Conservation (phyloP, 164 flowering plant genomes). For the Cinnamomum micranthum region DNA sequence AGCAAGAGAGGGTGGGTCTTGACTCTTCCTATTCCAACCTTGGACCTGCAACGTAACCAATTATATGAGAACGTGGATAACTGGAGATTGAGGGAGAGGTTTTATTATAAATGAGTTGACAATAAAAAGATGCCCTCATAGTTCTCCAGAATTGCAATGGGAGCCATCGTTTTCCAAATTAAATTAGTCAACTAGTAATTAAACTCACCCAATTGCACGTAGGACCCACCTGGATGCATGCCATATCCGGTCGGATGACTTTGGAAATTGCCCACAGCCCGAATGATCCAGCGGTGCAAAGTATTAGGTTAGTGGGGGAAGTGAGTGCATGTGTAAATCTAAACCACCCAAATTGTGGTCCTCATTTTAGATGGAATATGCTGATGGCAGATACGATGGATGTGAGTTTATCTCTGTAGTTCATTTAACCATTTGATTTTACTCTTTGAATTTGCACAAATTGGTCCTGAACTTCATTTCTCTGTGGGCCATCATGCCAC, state of each 20-base stretch:
- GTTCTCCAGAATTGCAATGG: not conserved
- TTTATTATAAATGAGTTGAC: not conserved
- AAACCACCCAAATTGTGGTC: not conserved
- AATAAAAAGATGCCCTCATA: not conserved
- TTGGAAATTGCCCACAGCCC: too few species aligned
- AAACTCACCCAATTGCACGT: not conserved
- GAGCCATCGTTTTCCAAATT: not conserved
- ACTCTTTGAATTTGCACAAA: too few species aligned
- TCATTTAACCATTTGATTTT: too few species aligned
- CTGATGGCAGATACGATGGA: not conserved
- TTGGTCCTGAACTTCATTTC: too few species aligned
- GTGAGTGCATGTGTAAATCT: not conserved
- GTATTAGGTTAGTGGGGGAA: not conserved
- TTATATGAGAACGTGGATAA: slow-evolving; percentile 7
- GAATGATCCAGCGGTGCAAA: not conserved
- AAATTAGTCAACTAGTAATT: not conserved
- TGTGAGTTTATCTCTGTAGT: not conserved
- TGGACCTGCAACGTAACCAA: slow-evolving; percentile 15
- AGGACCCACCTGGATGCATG: not conserved
- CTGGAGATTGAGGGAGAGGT: not conserved
- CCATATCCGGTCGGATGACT: not conserved
- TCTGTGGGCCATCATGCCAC: too few species aligned
- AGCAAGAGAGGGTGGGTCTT: not conserved
- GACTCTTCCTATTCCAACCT: slow-evolving; percentile 3
- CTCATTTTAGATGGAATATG: too few species aligned